Evolutionary conservation across 495 filamentous ascomycete genomes (phyloP).

Genomic region (Neurospora sp.): DNA sequence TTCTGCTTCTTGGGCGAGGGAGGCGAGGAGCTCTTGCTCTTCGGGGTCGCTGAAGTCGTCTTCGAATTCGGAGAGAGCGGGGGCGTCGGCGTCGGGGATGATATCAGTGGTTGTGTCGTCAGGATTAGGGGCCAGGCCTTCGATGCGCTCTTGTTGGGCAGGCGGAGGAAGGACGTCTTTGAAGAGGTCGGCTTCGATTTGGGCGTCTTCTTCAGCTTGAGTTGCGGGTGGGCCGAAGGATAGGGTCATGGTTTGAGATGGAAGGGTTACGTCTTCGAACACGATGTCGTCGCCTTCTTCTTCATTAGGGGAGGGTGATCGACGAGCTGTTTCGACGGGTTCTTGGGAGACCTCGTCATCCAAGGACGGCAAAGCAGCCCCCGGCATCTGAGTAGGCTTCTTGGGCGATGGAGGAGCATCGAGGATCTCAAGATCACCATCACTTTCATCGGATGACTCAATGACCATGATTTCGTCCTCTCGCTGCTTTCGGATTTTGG

Average conservation of each 20-base stretch:
- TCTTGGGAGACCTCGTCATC: constrained; percentile 1
- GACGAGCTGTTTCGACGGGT: not conserved
- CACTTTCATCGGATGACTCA: constrained; percentile 34
- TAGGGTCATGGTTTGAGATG: not conserved
- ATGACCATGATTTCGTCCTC: constrained; percentile 32
- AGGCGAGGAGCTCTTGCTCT: constrained; percentile 77
- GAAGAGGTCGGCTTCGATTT: constrained; percentile 18
- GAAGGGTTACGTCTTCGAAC: constrained; percentile 30
- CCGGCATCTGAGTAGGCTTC: constrained; percentile 4
- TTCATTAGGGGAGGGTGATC: constrained; percentile 9
- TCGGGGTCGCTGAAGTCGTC: constrained; percentile 70
- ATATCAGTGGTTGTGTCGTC: constrained; percentile 16
- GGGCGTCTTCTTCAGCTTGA: constrained; percentile 14
- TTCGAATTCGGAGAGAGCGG: constrained; percentile 22
- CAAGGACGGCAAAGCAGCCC: constrained; percentile 9
- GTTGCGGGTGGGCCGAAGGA: not conserved
- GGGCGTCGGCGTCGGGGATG: constrained; percentile 21
- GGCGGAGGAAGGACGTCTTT: not conserved
- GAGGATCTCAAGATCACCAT: constrained; percentile 47
- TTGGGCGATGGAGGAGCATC: constrained; percentile 29
- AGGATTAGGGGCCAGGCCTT: constrained; percentile 3
- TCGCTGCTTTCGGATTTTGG: constrained; percentile 13
- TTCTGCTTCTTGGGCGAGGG: constrained; percentile 79
- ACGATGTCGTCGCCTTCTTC: constrained; percentile 20
- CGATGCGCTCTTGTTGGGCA: not conserved